These are phyloP conservation scores for Cryphonectria naterciae DNA, from an alignment of 2,329 filamentous ascomycete genomes.

Conservation along the genomic window DNA sequence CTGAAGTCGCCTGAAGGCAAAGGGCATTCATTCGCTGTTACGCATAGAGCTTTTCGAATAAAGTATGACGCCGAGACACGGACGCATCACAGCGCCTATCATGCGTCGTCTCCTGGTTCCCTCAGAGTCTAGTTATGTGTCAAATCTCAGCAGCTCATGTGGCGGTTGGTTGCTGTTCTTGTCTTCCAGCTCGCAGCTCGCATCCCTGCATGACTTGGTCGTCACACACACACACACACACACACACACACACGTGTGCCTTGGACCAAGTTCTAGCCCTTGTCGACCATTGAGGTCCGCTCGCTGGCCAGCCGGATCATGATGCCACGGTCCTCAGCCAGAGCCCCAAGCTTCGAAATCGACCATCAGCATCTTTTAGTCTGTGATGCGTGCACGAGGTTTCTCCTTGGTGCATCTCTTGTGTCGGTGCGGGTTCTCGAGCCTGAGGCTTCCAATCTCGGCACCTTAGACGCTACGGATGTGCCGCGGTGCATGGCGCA, in stretches of 20 bases:
- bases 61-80: not conserved
- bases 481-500: conserved; percentile 2
- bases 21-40: not conserved
- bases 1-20: not conserved
- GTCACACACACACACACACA: not conserved
- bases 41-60: not conserved
- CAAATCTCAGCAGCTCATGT: not conserved
- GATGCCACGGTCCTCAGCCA: not conserved
- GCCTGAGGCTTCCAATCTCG: not conserved
- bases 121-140: not conserved
- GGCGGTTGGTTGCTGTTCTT: not conserved
- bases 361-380: not conserved
- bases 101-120: not conserved
- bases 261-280: not conserved
- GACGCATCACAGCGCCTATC: not conserved
- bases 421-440: not conserved
- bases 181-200: not conserved
- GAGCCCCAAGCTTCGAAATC: not conserved
- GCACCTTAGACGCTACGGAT: conserved; percentile 2
- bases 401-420: not conserved
- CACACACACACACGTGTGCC: not conserved
- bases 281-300: not conserved
- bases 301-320: not conserved
- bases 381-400: not conserved
- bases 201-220: not conserved